phyloP scores from a whole-genome alignment of 2,329 filamentous ascomycete genomes.

The Talaromyces verruculosus region DNA sequence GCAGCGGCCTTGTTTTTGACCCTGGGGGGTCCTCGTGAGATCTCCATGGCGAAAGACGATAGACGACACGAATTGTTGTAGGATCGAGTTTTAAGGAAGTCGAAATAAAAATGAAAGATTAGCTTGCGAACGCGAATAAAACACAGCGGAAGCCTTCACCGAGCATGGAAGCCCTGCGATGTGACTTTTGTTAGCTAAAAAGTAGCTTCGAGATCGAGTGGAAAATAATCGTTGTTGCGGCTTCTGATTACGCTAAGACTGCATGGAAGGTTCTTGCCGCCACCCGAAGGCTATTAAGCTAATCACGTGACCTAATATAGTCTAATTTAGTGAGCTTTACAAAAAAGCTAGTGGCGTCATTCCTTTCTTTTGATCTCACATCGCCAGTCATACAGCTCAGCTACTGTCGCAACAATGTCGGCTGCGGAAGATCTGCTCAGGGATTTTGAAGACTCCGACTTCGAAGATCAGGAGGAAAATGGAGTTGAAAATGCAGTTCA shows the following conservation, averaged over 20 bases:
- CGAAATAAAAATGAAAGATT: background rate
- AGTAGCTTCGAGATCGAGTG: conserved; percentile 19
- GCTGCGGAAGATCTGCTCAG: conserved; percentile 91
- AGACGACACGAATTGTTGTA: background rate
- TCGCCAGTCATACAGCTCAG: background rate
- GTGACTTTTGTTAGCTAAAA: background rate
- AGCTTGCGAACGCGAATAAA: background rate
- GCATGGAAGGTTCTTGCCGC: conserved; percentile 21
- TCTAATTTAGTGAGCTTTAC: conserved; percentile 17
- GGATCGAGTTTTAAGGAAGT: background rate
- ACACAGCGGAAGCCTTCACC: background rate
- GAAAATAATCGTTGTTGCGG: conserved; percentile 12
- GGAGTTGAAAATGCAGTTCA: conserved; percentile 57
- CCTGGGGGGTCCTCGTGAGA: conserved; percentile 83
- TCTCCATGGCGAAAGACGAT: conserved; percentile 68
- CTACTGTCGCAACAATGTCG: conserved; percentile 62
- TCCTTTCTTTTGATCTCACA: conserved; percentile 1
- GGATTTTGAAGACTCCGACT: conserved; percentile 67
- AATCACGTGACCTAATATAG: conserved; percentile 24
- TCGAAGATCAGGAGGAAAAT: conserved; percentile 74
- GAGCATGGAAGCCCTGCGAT: conserved; percentile 11
- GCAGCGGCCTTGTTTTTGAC: conserved; percentile 99
- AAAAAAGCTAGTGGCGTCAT: conserved; percentile 19
- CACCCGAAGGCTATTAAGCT: conserved; percentile 24
- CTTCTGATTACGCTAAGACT: conserved; percentile 3